Evolutionary conservation across 176 grass and related monocot genomes (phyloP).

Genomic region (Juncus effusus): DNA sequence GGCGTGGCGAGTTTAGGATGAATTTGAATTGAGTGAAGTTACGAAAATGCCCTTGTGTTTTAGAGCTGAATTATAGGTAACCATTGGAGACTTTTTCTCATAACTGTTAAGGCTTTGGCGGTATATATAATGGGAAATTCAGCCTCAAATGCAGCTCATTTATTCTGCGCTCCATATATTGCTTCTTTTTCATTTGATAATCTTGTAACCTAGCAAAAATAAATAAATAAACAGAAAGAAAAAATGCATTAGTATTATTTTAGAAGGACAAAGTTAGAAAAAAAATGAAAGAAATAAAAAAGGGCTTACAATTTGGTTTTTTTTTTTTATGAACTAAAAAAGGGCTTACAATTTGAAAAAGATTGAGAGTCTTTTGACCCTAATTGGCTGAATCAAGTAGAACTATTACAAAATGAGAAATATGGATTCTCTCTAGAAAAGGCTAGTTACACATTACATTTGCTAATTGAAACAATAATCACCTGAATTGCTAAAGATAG

Average conservation of each 20-base stretch:
- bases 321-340: no score
- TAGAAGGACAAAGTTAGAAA: neutral
- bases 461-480: no score
- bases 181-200: conserved; percentile 69
- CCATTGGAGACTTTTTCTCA: conserved; percentile 67
- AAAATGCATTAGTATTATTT: neutral
- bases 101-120: conserved; percentile 70
- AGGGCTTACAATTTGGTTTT: no score
- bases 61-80: conserved; percentile 81
- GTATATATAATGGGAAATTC: conserved; percentile 70
- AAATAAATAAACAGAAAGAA: conserved; percentile 10
- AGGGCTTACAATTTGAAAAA: no score
- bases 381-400: no score
- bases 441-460: no score
- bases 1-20: no score
- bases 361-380: no score
- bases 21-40: conserved; percentile 9
- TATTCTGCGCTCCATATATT: conserved; percentile 75
- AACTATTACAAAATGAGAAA: no score
- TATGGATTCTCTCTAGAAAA: no score
- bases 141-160: conserved; percentile 82
- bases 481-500: no score
- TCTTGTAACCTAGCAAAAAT: conserved; percentile 61
- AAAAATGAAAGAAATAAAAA: neutral
- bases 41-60: conserved; percentile 4